A percentile compares a stretch with the other conserved stretches of the same genome.
Conservation (phyloP, 345 rosid genomes). For the Orychophragmus violaceus region DNA sequence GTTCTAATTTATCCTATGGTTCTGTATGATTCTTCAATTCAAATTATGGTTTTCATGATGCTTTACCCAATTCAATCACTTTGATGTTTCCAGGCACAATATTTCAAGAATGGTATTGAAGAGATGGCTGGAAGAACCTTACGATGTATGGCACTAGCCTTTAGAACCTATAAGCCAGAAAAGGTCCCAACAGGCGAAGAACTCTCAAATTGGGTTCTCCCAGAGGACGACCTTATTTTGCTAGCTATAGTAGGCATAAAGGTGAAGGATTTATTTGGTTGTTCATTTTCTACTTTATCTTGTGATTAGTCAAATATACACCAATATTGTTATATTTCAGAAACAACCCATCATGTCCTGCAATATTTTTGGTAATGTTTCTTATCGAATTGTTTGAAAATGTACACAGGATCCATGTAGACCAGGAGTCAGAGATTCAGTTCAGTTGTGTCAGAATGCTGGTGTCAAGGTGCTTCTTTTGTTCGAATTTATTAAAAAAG, state of each 20-base stretch:
- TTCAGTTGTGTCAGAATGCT: slow-evolving; percentile 66
- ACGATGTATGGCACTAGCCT: slow-evolving; percentile 91
- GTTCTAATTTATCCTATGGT: slow-evolving; percentile 7
- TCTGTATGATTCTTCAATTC: background rate
- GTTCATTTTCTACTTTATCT: background rate
- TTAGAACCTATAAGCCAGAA: slow-evolving; percentile 53
- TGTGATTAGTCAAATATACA: background rate
- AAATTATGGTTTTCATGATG: background rate
- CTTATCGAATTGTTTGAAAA: background rate
- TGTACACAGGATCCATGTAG: slow-evolving; percentile 90
- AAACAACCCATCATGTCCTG: background rate
- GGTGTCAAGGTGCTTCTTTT: slow-evolving; percentile 71
- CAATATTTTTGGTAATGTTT: background rate
- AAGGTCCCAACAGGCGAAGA: slow-evolving; percentile 65
- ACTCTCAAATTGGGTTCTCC: slow-evolving; percentile 62
- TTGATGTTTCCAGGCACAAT: slow-evolving; percentile 37
- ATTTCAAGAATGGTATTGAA: slow-evolving; percentile 54
- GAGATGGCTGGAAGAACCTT: slow-evolving; percentile 82
- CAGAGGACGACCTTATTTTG: slow-evolving; percentile 83
- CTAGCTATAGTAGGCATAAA: slow-evolving; percentile 86
- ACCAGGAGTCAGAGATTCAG: slow-evolving; percentile 68
- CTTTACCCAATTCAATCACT: background rate
- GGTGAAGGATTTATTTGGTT: slow-evolving; percentile 37
- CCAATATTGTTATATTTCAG: background rate
- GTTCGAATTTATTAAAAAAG: no score